Percentiles rank a stretch among this genome's conserved stretches.
Conservation (phyloP, 2,329 filamentous ascomycete species). For the Onygenales sp. region DNA sequence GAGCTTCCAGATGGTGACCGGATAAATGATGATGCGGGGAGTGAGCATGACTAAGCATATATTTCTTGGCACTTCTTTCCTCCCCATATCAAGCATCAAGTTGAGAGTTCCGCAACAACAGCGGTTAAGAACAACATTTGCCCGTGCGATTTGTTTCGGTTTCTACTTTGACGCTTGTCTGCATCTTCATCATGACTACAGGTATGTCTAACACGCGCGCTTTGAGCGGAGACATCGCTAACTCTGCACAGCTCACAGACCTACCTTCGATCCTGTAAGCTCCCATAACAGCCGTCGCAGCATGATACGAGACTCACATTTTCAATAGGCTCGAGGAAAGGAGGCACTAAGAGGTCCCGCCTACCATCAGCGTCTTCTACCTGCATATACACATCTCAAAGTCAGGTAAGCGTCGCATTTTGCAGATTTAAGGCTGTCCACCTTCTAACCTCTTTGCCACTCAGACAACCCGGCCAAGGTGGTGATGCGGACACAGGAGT, state of each 20-base stretch:
- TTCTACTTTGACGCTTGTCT: background rate
- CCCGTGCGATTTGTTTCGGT: background rate
- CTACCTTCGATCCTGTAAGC: slow-evolving; percentile 85
- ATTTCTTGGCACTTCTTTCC: background rate
- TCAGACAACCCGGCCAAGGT: slow-evolving; percentile 76
- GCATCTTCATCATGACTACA: slow-evolving; percentile 29
- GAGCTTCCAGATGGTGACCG: background rate
- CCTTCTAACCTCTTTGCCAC: slow-evolving; percentile 8
- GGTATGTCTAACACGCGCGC: slow-evolving; percentile 18
- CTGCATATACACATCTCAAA: slow-evolving; percentile 89
- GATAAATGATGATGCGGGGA: background rate
- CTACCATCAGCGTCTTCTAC: slow-evolving; percentile 91
- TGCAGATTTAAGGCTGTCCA: background rate
- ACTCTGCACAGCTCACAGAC: slow-evolving; percentile 55
- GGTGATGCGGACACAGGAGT: slow-evolving; percentile 60
- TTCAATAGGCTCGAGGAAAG: slow-evolving; percentile 75
- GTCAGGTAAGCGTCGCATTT: slow-evolving; percentile 47
- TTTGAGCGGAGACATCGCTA: background rate
- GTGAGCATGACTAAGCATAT: background rate
- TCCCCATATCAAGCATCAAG: background rate
- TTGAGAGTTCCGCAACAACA: background rate
- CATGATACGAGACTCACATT: slow-evolving; percentile 19
- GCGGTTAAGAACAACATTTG: background rate
- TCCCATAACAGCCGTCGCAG: background rate
- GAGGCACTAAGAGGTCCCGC: slow-evolving; percentile 87